Evolutionary conservation across 2,329 filamentous ascomycete genomes (phyloP), one percentile per base, ranked within the genome.

Genomic region (Colletotrichum sp.): DNA sequence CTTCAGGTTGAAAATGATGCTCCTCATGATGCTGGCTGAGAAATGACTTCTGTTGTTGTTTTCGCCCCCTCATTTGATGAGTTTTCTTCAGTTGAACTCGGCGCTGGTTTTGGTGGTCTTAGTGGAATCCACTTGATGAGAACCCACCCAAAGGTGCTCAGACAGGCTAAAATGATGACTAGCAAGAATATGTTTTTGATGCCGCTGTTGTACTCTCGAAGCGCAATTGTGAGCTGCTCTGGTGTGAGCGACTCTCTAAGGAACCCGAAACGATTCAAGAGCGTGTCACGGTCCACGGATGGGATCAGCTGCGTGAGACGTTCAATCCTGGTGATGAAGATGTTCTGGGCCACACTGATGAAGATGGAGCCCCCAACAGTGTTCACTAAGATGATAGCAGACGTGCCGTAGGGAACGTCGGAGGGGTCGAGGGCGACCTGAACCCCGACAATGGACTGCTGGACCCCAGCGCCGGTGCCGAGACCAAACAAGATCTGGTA

Each of bases 401-500:
- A 44, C 5, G 55, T 59, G n/a, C 68, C 68, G n/a, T 70, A 70
- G 4, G 68, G 34, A 2, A 70, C 57, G 36, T 70, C 68, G 6
- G 18, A 26, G 5, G 68, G 34, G 12, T 62, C 57, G 8, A 70
- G 57, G 10, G 55, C 34, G 24, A 70, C 55, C 57, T 70, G 68
- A 18, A 59, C 55, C n/a, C 55, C 55, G 4, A 70, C 55, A 24
- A 70, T 70, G 6, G 68, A 70, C 28, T 60, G 55, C 44, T 76
- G 74, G 10, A 72, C 67, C 15, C 69, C 69, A 9, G 68, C 34
- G 5, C 74, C 70, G 2, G 59, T 24, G 3, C 74, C 70, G 5
- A 69, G 34, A n/a, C 74, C 74, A 59, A 64, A 60, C 4, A 76
- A 18, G 18, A 69, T n/a, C 59, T 76, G 74, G 36, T 76, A 76